These are phyloP conservation scores for Trypanosoma grayi DNA, from an alignment of 208 protist species.

Conservation along the genomic window DNA sequence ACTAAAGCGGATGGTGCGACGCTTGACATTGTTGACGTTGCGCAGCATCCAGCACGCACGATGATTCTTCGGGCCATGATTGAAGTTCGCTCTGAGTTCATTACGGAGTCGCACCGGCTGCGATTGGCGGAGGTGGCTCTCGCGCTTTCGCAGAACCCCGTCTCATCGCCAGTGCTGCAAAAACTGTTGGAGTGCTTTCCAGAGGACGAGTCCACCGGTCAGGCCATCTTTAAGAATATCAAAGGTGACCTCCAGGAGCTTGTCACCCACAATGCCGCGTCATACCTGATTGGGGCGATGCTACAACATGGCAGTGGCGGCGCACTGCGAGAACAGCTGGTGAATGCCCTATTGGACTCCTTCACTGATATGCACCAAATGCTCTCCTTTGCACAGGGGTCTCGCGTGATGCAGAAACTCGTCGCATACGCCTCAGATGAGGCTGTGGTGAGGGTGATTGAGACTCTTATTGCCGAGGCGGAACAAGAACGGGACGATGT, in stretches of 20 bases:
- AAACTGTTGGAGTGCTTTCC: slow-evolving; percentile 54
- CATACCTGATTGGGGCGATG: slow-evolving; percentile 72
- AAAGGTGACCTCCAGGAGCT: slow-evolving; percentile 40
- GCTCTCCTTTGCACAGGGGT: slow-evolving; percentile 68
- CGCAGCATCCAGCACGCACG: slow-evolving; percentile 60
- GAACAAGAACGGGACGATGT: slow-evolving; percentile 18
- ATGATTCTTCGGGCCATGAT: slow-evolving; percentile 73
- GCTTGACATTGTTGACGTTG: slow-evolving; percentile 37
- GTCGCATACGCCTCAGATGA: slow-evolving; percentile 70
- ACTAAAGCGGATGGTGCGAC: slow-evolving; percentile 1
- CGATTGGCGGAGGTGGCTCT: slow-evolving; percentile 30
- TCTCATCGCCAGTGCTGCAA: slow-evolving; percentile 80
- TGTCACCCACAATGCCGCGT: slow-evolving; percentile 49
- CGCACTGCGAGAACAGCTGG: slow-evolving; percentile 41
- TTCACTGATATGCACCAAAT: slow-evolving; percentile 53
- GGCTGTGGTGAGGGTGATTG: slow-evolving; percentile 41
- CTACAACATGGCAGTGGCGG: slow-evolving; percentile 47
- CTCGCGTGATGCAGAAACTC: slow-evolving; percentile 85
- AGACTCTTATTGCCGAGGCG: slow-evolving; percentile 33
- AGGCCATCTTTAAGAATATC: slow-evolving; percentile 30
- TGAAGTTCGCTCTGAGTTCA: slow-evolving; percentile 36
- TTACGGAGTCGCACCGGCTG: slow-evolving; percentile 24
- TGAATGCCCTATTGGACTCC: slow-evolving; percentile 31
- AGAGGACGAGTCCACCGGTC: slow-evolving; percentile 13
- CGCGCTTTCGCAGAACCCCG: slow-evolving; percentile 55